Evolutionary conservation across 225 moss, liverwort and hornwort genomes (phyloP), one percentile per base, ranked within the genome.

Genomic region (Marchantia polymorpha): DNA sequence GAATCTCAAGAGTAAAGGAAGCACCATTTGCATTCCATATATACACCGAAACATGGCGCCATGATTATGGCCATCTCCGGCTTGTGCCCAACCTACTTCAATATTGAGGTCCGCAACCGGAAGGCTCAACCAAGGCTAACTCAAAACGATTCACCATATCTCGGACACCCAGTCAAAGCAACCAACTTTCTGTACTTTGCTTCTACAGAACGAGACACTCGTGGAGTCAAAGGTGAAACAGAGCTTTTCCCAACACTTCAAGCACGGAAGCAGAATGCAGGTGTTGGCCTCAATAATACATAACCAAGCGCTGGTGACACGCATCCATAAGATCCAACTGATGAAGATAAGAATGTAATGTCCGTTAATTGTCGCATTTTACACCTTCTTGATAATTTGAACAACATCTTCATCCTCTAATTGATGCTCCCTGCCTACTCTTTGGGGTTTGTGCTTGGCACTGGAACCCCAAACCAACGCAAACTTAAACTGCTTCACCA

Each of bases 301-400:
- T 15, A 20, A 17, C 70, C 48, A 70, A 70, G 70, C 39, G 39
- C 39, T 39, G 22, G 29, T 47, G 48, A 70, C 47, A 70, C 19
- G 16, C 70, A 22, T 10, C 4, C 17, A 22, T 17, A 8, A 22
- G 31, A 39, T 31, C n/a, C 22, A 70, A 48, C 70, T 48, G 46
- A 47, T 70, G 70, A 47, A 70, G 47, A 20, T 48, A 20, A 12
- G 20, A 17, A 49, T 22, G 48, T 29, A 19, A 19, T 14, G 46
- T 47, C 48, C 48, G 8, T 70, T 30, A 5, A 70, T 49, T 20
- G 20, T 51, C 2, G 8, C 53, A 54, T 11, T 52, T 90, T 87
- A 96, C 82, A 96, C 92, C 87, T 96, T 96, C 87, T 96, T 96
- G 80, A 96, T 94, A 76, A 96, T 96, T 82, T 96, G 96, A 25